Evolutionary conservation across 2,329 filamentous ascomycete species (phyloP).

Genomic region (Cercospora brassicicola): DNA sequence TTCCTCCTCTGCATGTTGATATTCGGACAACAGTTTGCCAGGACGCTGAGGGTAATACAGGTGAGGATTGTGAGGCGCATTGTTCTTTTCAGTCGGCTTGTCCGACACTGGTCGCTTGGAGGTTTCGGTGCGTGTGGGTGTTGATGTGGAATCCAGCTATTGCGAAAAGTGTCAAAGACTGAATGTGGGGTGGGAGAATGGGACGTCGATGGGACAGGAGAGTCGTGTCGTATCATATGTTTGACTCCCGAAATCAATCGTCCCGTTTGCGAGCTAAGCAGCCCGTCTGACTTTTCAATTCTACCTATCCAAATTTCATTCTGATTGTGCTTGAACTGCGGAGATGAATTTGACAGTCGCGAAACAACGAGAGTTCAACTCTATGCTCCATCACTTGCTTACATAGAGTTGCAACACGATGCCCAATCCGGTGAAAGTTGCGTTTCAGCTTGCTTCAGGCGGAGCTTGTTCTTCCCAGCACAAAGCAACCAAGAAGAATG

Average conservation of each 20-base stretch:
- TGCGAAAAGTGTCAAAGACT: not conserved
- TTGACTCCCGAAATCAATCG: not conserved
- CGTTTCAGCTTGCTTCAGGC: not conserved
- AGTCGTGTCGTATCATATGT: not conserved
- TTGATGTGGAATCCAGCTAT: not conserved
- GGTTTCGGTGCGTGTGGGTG: not conserved
- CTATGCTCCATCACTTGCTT: not conserved
- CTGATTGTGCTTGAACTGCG: not conserved
- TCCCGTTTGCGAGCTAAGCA: not conserved
- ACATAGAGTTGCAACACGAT: not conserved
- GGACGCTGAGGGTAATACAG: not conserved
- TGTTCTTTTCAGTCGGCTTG: not conserved
- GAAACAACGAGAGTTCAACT: not conserved
- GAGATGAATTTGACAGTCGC: not conserved
- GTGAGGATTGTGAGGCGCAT: conserved; percentile 7
- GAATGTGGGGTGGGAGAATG: not conserved
- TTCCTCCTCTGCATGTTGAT: conserved; percentile 5
- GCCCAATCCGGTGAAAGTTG: not conserved
- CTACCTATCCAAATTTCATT: not conserved
- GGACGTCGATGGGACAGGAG: not conserved
- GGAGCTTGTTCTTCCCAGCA: not conserved
- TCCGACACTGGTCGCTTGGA: not conserved
- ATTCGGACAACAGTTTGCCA: conserved; percentile 5
- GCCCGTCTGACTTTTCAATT: not conserved
- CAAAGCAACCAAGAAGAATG: not conserved